Conservation (phyloP, 202 grass and related monocot species). For the Brachypodium distachyon region DNA sequence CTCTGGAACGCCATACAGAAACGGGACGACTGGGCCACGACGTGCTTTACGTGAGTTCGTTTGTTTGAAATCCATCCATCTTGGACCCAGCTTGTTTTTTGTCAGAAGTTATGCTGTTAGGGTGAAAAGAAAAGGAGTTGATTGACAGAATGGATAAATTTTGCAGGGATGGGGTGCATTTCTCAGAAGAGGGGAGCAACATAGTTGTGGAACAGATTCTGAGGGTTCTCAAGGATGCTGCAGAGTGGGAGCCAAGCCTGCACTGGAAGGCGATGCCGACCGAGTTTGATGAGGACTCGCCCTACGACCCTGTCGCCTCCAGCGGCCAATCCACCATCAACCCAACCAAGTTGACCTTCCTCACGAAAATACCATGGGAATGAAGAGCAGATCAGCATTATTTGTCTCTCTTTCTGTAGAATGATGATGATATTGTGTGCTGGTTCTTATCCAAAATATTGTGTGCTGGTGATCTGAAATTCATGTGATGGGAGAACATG, state of each 20-base stretch:
- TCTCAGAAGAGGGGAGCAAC: conserved; percentile 73
- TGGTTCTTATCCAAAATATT: too few relatives aligned
- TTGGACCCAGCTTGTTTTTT: not conserved
- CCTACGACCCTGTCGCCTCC: conserved; percentile 56
- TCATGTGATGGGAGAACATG: not conserved
- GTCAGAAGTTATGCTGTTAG: too few relatives aligned
- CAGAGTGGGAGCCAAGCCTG: conserved; percentile 76
- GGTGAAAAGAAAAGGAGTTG: too few relatives aligned
- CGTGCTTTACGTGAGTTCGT: conserved; percentile 77
- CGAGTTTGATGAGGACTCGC: conserved; percentile 73
- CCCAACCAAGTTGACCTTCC: conserved; percentile 51
- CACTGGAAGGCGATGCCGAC: conserved; percentile 71
- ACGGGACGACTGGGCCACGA: conserved; percentile 46
- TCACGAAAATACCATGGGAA: conserved; percentile 69
- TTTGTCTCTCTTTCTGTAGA: not conserved
- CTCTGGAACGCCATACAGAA: conserved; percentile 65
- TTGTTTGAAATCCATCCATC: not conserved
- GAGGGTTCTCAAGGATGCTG: conserved; percentile 65
- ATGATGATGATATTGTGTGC: too few relatives aligned
- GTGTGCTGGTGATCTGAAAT: not conserved
- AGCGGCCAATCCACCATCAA: conserved; percentile 63
- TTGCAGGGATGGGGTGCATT: conserved; percentile 48
- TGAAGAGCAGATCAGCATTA: not conserved
- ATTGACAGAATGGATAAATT: too few relatives aligned
- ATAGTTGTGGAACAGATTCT: conserved; percentile 68